Conservation (phyloP, 345 rosid species). For the Excoecaria cochinchinensis region DNA sequence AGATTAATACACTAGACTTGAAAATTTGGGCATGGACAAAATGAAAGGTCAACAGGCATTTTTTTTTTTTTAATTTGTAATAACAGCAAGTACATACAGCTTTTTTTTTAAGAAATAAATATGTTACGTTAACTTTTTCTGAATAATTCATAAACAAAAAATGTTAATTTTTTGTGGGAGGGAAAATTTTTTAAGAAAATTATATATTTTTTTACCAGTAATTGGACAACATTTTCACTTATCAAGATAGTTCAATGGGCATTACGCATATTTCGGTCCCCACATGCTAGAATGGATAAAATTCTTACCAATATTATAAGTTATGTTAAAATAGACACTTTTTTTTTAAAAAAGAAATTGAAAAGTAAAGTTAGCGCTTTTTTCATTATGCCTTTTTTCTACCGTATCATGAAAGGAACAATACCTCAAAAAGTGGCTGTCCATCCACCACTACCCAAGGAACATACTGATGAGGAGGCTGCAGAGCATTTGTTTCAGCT, state of each 20-base stretch:
- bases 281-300: neutral
- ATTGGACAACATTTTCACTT: neutral
- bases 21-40: too few relatives aligned
- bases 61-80: too few relatives aligned
- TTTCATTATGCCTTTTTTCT: neutral
- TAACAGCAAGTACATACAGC: neutral
- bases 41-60: too few relatives aligned
- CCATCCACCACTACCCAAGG: constrained; percentile 98
- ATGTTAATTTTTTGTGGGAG: too few relatives aligned
- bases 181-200: too few relatives aligned
- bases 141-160: too few relatives aligned
- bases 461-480: constrained; percentile 86
- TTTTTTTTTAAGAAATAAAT: neutral
- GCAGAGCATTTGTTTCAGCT: constrained; percentile 71
- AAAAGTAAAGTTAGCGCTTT: neutral
- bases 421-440: constrained; percentile 87
- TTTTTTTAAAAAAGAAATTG: too few relatives aligned
- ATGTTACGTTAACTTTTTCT: too few relatives aligned
- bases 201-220: too few relatives aligned
- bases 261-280: neutral
- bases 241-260: neutral
- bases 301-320: neutral
- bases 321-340: too few relatives aligned
- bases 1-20: too few relatives aligned
- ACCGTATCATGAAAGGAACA: constrained; percentile 19